Conservation (phyloP, 2,329 filamentous ascomycete species). For the Nothophoma quercina region DNA sequence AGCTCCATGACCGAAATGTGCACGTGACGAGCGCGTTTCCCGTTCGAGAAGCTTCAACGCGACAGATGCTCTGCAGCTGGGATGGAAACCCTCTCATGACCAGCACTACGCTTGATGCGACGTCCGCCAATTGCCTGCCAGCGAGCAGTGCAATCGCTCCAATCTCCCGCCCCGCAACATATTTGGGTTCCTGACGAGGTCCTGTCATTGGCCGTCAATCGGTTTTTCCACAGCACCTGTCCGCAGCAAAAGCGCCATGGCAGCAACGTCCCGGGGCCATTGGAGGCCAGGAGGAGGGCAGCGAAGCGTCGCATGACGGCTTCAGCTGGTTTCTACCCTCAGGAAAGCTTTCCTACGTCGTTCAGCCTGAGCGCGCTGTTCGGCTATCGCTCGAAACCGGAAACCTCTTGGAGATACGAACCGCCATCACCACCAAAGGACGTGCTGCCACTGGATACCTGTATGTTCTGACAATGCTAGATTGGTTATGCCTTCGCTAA, state of each 20-base stretch:
- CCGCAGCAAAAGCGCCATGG: constrained; percentile 61
- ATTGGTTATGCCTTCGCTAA: not conserved
- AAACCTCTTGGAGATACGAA: constrained; percentile 46
- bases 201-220: constrained; percentile 59
- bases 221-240: constrained; percentile 58
- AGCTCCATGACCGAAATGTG: not conserved
- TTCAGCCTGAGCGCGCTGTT: constrained; percentile 42
- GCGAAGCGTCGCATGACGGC: constrained; percentile 64
- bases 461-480: constrained; percentile 23
- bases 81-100: constrained; percentile 26
- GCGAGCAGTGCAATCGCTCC: constrained; percentile 57
- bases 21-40: constrained; percentile 17
- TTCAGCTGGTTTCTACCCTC: constrained; percentile 49
- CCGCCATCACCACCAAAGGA: constrained; percentile 36
- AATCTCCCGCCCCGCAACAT: constrained; percentile 52
- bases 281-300: constrained; percentile 66
- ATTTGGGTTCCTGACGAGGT: constrained; percentile 69
- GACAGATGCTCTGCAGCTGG: constrained; percentile 6
- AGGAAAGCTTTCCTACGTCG: constrained; percentile 28
- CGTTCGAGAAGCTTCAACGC: constrained; percentile 21
- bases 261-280: constrained; percentile 67
- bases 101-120: constrained; percentile 55
- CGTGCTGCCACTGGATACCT: constrained; percentile 16
- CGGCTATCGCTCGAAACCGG: constrained; percentile 29
- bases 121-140: constrained; percentile 58